Evolutionary conservation across 129 eudicot species (phyloP).

Genomic region (Arctium minus): DNA sequence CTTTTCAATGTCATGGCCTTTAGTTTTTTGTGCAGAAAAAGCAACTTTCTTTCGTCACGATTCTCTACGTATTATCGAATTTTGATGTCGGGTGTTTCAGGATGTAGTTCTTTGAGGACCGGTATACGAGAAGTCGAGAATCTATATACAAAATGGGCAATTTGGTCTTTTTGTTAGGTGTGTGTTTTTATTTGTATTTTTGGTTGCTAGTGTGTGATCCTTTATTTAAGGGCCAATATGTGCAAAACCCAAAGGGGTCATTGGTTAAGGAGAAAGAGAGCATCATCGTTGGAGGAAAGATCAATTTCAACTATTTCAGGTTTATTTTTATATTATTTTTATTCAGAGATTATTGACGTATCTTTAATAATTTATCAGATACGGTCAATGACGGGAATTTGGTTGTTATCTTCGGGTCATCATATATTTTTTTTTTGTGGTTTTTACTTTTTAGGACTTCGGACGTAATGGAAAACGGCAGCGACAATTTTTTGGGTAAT

Average conservation of each 20-base stretch:
- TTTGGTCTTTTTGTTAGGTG: not conserved
- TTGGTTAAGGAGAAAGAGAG: slow-evolving; percentile 1
- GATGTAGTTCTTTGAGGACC: not conserved
- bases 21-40: slow-evolving; percentile 20
- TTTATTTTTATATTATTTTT: not conserved
- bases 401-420: not conserved
- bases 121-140: not conserved
- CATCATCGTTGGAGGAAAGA: not conserved
- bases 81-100: slow-evolving; percentile 11
- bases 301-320: slow-evolving; percentile 16
- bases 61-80: not conserved
- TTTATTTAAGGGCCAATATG: slow-evolving; percentile 24
- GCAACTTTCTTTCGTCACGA: slow-evolving; percentile 13
- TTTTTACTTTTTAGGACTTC: slow-evolving; percentile 4
- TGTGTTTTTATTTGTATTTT: not conserved
- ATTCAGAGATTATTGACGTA: not conserved
- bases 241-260: slow-evolving; percentile 20
- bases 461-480: slow-evolving; percentile 20
- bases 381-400: not conserved
- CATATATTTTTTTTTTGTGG: not conserved
- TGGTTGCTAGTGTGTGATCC: not conserved
- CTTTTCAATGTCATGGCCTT: slow-evolving; percentile 4
- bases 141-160: not conserved
- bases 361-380: not conserved
- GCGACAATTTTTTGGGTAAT: slow-evolving; percentile 3